phyloP scores from a whole-genome alignment of 192 early-diverging fungal genomes.

The Coemansia sp. region DNA sequence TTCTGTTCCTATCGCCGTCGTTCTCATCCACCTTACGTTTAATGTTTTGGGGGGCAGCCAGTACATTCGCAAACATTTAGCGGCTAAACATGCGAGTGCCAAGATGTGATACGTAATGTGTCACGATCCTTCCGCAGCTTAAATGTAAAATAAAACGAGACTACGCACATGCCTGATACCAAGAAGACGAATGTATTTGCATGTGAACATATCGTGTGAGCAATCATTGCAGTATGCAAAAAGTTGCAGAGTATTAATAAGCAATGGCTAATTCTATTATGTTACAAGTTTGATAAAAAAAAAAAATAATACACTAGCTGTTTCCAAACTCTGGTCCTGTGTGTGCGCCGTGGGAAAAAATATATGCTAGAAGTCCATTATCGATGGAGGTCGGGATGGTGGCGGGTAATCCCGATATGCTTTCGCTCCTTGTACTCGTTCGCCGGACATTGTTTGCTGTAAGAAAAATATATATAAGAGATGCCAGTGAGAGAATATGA shows the following conservation, averaged over 20 bases:
- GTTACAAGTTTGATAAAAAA: neutral
- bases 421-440: neutral
- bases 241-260: neutral
- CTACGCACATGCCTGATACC: neutral
- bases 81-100: neutral
- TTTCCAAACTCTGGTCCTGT: neutral
- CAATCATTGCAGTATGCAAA: neutral
- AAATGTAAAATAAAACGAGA: neutral
- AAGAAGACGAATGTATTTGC: neutral
- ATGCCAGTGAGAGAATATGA: neutral
- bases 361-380: conserved; percentile 16
- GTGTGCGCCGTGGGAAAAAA: neutral
- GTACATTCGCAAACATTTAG: conserved; percentile 8
- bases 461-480: neutral
- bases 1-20: conserved; percentile 62
- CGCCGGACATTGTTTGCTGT: neutral
- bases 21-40: conserved; percentile 49
- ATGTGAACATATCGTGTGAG: conserved; percentile 6
- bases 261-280: neutral
- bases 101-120: neutral
- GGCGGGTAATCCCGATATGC: conserved; percentile 25
- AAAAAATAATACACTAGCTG: neutral
- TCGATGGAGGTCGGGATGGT: conserved; percentile 23
- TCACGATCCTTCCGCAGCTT: neutral
- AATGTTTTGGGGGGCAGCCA: conserved; percentile 27